A percentile compares a stretch with the other conserved stretches of the same genome.
These are phyloP conservation scores for Aspergillus transmontanensis DNA, from an alignment of 2,329 filamentous ascomycete genomes.

Conservation along the genomic window DNA sequence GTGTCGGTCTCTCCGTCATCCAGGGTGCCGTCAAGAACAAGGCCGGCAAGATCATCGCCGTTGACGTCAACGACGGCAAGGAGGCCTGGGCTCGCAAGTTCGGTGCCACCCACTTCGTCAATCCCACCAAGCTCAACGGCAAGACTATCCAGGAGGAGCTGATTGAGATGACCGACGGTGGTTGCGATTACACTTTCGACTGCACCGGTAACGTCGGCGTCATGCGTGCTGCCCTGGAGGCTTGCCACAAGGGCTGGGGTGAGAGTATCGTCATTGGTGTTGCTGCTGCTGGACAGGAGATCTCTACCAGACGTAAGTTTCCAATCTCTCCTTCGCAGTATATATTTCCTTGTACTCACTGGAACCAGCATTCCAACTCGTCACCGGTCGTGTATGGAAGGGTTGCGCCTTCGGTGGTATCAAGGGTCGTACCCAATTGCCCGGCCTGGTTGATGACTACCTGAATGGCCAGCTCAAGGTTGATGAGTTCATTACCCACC, in stretches of 20 bases:
- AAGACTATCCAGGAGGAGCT: slow-evolving; percentile 90
- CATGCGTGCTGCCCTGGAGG: slow-evolving; percentile 93
- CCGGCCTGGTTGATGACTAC: slow-evolving; percentile 85
- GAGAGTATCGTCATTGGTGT: slow-evolving; percentile 98
- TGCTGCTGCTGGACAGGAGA: slow-evolving; percentile 93
- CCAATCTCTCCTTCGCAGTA: background rate
- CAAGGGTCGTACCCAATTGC: slow-evolving; percentile 93
- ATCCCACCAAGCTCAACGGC: slow-evolving; percentile 74
- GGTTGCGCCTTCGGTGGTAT: slow-evolving; percentile 97
- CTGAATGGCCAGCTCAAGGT: slow-evolving; percentile 89
- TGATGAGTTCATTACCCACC: slow-evolving; percentile 98
- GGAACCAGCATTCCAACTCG: slow-evolving; percentile 85
- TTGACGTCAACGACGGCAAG: slow-evolving; percentile 84
- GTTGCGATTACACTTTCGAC: slow-evolving; percentile 98
- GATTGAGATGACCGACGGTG: slow-evolving; percentile 96
- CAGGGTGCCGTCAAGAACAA: slow-evolving; percentile 88
- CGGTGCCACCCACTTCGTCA: slow-evolving; percentile 94
- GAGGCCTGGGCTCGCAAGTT: slow-evolving; percentile 93
- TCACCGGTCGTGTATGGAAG: slow-evolving; percentile 96
- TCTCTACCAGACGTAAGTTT: slow-evolving; percentile 82
- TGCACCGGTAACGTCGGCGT: slow-evolving; percentile 97
- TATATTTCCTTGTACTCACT: slow-evolving; percentile 18
- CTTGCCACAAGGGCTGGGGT: slow-evolving; percentile 99
- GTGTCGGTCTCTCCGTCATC: slow-evolving; percentile 91
- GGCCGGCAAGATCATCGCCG: slow-evolving; percentile 64